A percentile compares a stretch with the other conserved stretches of the same genome.
phyloP scores from a whole-genome alignment of 2,329 filamentous ascomycete species.

The Penicillium hesseltinei region DNA sequence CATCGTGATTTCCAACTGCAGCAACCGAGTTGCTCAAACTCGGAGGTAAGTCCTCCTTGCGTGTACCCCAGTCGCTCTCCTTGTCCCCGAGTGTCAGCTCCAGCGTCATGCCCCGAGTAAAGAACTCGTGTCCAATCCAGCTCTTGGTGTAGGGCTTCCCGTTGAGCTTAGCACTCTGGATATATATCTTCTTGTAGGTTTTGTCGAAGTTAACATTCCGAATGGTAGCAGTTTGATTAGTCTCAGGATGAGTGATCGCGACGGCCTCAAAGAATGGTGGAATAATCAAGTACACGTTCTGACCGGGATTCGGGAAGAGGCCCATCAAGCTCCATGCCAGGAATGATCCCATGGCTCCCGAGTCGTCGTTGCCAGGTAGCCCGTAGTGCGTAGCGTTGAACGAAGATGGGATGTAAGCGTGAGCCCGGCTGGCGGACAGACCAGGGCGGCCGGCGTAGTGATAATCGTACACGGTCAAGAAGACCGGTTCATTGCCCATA shows the following conservation, averaged over 20 bases:
- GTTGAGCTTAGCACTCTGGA: conserved; percentile 64
- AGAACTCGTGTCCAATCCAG: conserved; percentile 68
- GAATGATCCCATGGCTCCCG: conserved; percentile 67
- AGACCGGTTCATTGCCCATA: conserved; percentile 63
- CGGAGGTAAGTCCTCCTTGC: conserved; percentile 59
- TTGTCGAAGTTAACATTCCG: conserved; percentile 61
- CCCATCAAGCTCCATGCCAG: conserved; percentile 66
- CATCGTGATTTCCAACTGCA: conserved; percentile 3
- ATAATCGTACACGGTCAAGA: conserved; percentile 64
- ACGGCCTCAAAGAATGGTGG: conserved; percentile 64
- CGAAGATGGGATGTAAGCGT: conserved; percentile 62
- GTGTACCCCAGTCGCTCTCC: conserved; percentile 65
- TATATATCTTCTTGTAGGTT: conserved; percentile 56
- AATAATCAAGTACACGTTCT: conserved; percentile 66
- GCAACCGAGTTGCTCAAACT: conserved; percentile 21
- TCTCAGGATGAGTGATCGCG: conserved; percentile 56
- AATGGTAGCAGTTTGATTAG: conserved; percentile 59
- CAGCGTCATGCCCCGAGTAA: conserved; percentile 61
- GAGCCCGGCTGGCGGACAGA: conserved; percentile 49
- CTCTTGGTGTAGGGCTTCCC: conserved; percentile 60
- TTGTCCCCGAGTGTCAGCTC: conserved; percentile 59
- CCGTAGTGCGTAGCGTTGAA: conserved; percentile 58
- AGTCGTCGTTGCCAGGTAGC: conserved; percentile 67
- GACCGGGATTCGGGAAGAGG: conserved; percentile 65
- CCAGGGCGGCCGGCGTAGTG: conserved; percentile 65